Percentiles rank a stretch among this genome's conserved stretches.
These are phyloP conservation scores for Hortiboletus campestris DNA, from an alignment of 768 basidiomycete species.

Conservation along the genomic window DNA sequence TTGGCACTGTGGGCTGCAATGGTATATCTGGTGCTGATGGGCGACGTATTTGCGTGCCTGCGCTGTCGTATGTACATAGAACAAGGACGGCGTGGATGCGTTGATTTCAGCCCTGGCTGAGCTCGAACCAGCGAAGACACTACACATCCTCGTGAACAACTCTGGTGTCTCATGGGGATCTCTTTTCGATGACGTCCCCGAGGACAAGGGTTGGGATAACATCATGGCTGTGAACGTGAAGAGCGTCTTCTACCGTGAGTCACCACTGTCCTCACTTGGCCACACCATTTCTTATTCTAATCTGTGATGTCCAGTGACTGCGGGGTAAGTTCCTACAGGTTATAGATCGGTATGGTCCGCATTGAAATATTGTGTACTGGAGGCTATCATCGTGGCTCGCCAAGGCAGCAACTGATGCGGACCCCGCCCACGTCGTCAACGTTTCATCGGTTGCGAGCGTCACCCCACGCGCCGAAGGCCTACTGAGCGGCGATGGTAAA, in stretches of 20 bases:
- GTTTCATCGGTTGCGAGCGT: constrained; percentile 72
- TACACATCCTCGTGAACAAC: constrained; percentile 85
- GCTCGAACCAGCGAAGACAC: constrained; percentile 53
- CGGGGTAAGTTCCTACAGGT: constrained; percentile 31
- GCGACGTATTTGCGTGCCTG: background rate
- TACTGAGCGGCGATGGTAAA: constrained; percentile 50
- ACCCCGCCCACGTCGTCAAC: constrained; percentile 80
- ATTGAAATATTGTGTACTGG: background rate
- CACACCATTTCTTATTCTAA: background rate
- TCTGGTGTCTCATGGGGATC: constrained; percentile 81
- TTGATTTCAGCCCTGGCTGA: constrained; percentile 67
- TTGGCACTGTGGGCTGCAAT: background rate
- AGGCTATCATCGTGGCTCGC: constrained; percentile 48
- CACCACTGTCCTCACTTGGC: background rate
- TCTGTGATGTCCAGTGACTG: constrained; percentile 38
- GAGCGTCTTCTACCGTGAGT: constrained; percentile 75
- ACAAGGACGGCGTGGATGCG: constrained; percentile 75
- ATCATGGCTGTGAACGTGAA: constrained; percentile 84
- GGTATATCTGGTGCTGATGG: background rate
- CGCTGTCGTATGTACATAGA: constrained; percentile 42
- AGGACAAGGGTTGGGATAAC: constrained; percentile 84
- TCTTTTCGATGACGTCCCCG: constrained; percentile 65
- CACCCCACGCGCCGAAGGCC: constrained; percentile 46
- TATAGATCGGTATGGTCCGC: background rate
- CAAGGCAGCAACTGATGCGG: constrained; percentile 59